Base-by-base conservation (phyloP, 2,329 filamentous ascomycete genomes). In the Metarhizium rileyi region DNA sequence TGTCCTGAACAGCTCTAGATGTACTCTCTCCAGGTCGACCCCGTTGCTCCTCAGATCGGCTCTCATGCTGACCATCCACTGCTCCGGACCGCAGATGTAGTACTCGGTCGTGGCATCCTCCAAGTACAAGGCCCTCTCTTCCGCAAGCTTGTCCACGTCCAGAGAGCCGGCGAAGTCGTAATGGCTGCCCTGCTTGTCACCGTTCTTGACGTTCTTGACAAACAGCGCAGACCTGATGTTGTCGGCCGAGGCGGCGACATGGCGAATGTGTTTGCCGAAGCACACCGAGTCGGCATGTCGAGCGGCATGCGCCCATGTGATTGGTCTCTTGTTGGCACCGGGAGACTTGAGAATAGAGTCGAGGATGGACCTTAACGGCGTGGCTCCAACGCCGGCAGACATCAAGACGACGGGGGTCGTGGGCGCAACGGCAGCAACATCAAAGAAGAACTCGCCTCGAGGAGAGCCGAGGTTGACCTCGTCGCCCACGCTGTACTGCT, bases 361-460 rank as follows among this genome's bases (percentile, higher is more conserved):
- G 52, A 87, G 71, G 49, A 88, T 87, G 40, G 80, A 73, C 52
- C 81, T 68, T 66, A 87, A 70, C 27, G 82, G 81, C 6, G 84
- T 86, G 46, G 84, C 71, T 22, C 84, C 84, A 5, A 87, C 81
- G 20, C 84, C 84, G 1, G 80, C 81, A 0, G 81, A 84, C 44
- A 87, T 70, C 41, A 88, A 70, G 2, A 85, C 82, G 0, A 85
- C 65, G 5, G 84, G 84, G 16, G 70, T 68, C 43, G 74, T 65
- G 47, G 61, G 53, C 35, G 75, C 66, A 33, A 60, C 54, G 7
- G 60, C 60, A 26, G 71, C 64, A 16, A 67, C 57, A 56, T 83
- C 74, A 42, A 83, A 71, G 65, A 74, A 81, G 70, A 87, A 87
- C 53, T 81, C 76, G 50, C 78, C 78, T 46, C 71, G 68, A 1